Base-by-base conservation (phyloP, 768 basidiomycete species). In the Butyriboletus loyo region DNA sequence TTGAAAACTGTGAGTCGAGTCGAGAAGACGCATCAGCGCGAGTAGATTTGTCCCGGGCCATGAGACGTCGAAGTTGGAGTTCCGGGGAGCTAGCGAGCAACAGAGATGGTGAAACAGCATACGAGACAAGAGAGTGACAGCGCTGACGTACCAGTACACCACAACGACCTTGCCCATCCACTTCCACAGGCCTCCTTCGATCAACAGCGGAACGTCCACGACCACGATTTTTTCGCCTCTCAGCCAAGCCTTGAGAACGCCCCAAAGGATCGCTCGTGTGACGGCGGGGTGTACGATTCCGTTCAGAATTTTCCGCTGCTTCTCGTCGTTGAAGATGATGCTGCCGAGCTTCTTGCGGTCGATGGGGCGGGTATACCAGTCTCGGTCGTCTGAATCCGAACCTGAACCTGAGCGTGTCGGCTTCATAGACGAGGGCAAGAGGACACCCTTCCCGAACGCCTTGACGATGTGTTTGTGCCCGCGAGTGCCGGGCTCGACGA, bases 221-320 rank as follows among this genome's bases (percentile, higher is more conserved):
- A 98, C 77, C 55, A 87, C 90, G 35, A 88, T 75, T 64, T 80
- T 86, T 61, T 91, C 75, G 7, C 97, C 96, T 36, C 71, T 72
- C 41, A 92, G 43, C 92, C 95, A 99, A 52, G 75, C 74, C 52
- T 74, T 73, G 45, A 92, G 41, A 4, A 95, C 79, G 46, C 75
- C 74, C 77, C 78, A 80, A 10, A 87, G 62, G 79, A 98, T 89
- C n/a, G 80, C 83, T 55, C 79, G 77, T 46, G 85, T 72, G n/a
- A 98, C 91, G 0, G 89, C 87, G 5, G 97, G 96, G 66, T 99
- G 97, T 7, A 94, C 82, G 59, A 98, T 95, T 7, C 72, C 66
- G 60, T 98, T 98, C 53, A 98, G 72, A 65, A 77, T 76, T 63
- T 77, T 81, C 48, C 95, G 76, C 71, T 90, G 83, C 14, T 59